Conservation (phyloP, 1,139 yeast genomes). For the Geotrichum phurueaensis region DNA sequence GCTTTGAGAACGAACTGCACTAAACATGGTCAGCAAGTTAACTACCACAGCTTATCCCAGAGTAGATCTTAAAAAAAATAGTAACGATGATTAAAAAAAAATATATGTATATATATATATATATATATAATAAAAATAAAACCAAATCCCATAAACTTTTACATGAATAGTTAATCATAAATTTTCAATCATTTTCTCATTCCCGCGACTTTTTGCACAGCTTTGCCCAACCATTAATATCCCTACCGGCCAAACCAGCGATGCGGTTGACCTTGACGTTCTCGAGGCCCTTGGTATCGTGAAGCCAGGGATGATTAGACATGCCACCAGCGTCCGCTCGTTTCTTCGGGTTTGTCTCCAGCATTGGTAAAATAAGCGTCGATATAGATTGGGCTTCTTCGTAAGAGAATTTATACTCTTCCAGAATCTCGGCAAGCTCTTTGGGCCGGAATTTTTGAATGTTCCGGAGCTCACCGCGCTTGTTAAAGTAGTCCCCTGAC, state of each 20-base stretch:
- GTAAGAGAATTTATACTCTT: constrained; percentile 58
- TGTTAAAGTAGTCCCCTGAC: constrained; percentile 49
- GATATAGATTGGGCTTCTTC: constrained; percentile 52
- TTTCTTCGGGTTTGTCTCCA: constrained; percentile 57
- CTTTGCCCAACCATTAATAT: constrained; percentile 65
- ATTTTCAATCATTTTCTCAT: not conserved
- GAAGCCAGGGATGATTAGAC: constrained; percentile 73
- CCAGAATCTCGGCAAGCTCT: constrained; percentile 59
- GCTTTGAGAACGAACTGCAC: not conserved
- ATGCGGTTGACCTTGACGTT: constrained; percentile 47
- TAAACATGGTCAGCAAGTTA: no score
- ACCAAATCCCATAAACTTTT: not conserved
- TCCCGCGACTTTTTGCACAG: constrained; percentile 31
- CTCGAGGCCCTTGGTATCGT: constrained; percentile 56
- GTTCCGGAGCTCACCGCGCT: constrained; percentile 48
- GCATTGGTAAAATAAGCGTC: constrained; percentile 67
- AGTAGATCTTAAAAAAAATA: not conserved
- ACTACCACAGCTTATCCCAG: not conserved
- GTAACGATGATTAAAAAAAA: not conserved
- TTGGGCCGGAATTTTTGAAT: constrained; percentile 64
- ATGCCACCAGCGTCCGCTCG: constrained; percentile 81
- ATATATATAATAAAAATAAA: not conserved
- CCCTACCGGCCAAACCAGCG: constrained; percentile 61
- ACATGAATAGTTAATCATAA: not conserved
- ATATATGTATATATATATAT: no score